Evolutionary conservation across 2,329 filamentous ascomycete genomes (phyloP).

Genomic region (Epichloe sp.): DNA sequence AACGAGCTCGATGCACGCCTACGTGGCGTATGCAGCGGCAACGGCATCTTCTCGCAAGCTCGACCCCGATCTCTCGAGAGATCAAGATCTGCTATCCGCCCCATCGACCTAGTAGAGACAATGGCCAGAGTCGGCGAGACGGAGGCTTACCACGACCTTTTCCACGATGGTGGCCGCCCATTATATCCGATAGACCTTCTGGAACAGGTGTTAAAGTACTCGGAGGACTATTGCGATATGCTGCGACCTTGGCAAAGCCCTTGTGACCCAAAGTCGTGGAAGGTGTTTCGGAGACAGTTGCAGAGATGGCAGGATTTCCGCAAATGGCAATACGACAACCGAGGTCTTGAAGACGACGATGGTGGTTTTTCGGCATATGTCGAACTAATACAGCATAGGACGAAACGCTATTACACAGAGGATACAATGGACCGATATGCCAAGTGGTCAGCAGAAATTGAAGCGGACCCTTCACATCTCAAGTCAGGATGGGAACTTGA

Average conservation of each 20-base stretch:
- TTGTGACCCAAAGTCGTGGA: background rate
- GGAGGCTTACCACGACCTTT: background rate
- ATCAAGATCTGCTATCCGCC: background rate
- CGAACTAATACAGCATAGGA: background rate
- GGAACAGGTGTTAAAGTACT: background rate
- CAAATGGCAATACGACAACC: conserved; percentile 15
- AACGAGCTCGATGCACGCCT: conserved; percentile 9
- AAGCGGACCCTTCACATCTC: no score
- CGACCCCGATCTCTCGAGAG: background rate
- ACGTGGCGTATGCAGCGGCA: background rate
- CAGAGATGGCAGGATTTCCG: conserved; percentile 16
- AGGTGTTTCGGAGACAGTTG: conserved; percentile 14
- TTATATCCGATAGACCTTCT: background rate
- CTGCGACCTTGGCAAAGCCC: background rate
- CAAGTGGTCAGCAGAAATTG: no score
- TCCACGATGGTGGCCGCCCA: background rate
- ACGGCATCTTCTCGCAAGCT: no score
- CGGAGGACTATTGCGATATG: background rate
- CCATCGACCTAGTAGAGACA: background rate
- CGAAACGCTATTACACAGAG: background rate
- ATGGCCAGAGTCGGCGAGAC: background rate
- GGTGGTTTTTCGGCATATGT: conserved; percentile 2
- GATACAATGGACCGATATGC: no score
- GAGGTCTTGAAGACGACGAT: conserved; percentile 6
- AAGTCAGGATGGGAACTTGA: background rate